These are phyloP conservation scores for Aspergillus conjunctus DNA, from an alignment of 495 filamentous ascomycete genomes.

Conservation along the genomic window DNA sequence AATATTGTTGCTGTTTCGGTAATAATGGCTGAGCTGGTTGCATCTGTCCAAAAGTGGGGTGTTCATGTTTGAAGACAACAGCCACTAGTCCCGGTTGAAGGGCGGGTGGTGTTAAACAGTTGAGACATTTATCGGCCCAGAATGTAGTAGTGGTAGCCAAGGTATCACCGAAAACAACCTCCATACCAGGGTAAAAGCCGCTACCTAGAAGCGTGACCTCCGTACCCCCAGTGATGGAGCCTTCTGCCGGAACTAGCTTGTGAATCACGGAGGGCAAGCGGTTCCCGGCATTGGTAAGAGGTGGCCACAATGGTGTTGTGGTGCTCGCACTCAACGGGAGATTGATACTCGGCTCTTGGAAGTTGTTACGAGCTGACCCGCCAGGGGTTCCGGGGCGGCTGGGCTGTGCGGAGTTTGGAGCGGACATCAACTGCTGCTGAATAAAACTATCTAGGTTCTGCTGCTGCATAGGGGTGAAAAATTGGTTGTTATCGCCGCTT, in stretches of 20 bases:
- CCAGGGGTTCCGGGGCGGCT: conserved; percentile 51
- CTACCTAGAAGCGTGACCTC: conserved; percentile 83
- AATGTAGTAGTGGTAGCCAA: conserved; percentile 78
- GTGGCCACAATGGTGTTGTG: conserved; percentile 44
- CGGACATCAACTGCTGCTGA: conserved; percentile 61
- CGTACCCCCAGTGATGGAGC: conserved; percentile 77
- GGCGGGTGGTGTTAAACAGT: conserved; percentile 80
- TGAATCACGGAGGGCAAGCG: conserved; percentile 62
- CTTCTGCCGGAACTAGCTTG: conserved; percentile 80
- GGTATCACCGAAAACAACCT: conserved; percentile 82
- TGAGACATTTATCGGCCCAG: conserved; percentile 80
- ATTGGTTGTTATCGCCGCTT: conserved; percentile 56
- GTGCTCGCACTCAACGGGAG: conserved; percentile 36
- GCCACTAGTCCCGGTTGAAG: conserved; percentile 67
- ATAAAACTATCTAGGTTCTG: conserved; percentile 60
- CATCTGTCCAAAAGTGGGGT: conserved; percentile 52
- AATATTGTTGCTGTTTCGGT: conserved; percentile 61
- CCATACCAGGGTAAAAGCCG: conserved; percentile 75
- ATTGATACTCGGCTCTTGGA: conserved; percentile 42
- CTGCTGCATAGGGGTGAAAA: conserved; percentile 49
- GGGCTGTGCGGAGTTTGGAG: conserved; percentile 64
- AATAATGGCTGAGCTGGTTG: conserved; percentile 48
- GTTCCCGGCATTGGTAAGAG: conserved; percentile 42
- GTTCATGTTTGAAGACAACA: conserved; percentile 70
- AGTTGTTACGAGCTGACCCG: conserved; percentile 46